Conservation (phyloP, 305 asterid genomes). For the Nicotiana rustica region DNA sequence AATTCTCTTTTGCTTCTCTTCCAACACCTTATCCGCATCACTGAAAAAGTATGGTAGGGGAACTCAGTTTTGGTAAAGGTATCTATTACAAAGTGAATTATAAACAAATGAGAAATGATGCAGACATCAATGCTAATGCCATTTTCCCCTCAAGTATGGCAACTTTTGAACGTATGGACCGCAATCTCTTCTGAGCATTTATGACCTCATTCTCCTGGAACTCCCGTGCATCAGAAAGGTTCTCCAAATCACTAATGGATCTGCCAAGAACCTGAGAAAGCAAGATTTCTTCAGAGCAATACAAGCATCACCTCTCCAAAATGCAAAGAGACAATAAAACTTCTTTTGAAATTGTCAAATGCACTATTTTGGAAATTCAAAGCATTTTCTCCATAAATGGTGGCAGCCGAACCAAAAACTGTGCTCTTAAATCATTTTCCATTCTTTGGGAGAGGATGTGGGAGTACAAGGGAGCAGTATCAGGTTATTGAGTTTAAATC, state of each 20-base stretch:
- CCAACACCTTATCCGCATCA: slow-evolving; percentile 60
- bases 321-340: neutral
- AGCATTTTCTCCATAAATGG: neutral
- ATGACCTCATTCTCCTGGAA: slow-evolving; percentile 82
- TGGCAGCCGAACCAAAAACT: neutral
- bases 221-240: slow-evolving; percentile 80
- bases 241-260: slow-evolving; percentile 49
- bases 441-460: neutral
- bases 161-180: slow-evolving; percentile 76
- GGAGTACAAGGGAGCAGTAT: neutral
- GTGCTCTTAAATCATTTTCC: neutral
- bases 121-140: slow-evolving; percentile 72
- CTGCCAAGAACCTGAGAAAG: slow-evolving; percentile 56
- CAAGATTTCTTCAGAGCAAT: neutral
- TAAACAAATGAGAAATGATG: slow-evolving; percentile 30
- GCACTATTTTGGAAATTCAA: neutral
- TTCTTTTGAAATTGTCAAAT: neutral
- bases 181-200: slow-evolving; percentile 66
- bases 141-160: slow-evolving; percentile 85
- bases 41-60: slow-evolving; percentile 51
- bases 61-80: slow-evolving; percentile 12
- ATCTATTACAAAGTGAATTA: slow-evolving; percentile 27
- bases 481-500: neutral
- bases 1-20: slow-evolving; percentile 66
- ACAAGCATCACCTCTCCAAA: neutral